These are phyloP conservation scores for Trichoderma brevicompactum DNA, from an alignment of 2,329 filamentous ascomycete species.

Conservation along the genomic window DNA sequence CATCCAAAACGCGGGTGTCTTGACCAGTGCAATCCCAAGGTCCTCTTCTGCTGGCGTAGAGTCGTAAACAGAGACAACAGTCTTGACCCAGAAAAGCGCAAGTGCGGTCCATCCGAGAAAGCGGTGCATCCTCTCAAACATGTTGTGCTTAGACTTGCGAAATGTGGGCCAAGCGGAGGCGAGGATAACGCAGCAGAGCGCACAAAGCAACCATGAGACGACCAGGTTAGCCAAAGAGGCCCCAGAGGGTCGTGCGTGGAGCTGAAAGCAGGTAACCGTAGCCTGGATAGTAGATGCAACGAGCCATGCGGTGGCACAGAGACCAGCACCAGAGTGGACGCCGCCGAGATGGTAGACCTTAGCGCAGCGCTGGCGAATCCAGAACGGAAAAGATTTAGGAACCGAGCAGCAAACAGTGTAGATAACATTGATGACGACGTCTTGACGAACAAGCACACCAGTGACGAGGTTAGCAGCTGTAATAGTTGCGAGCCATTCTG, in stretches of 20 bases:
- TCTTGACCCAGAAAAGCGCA: slow-evolving; percentile 66
- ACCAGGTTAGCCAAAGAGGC: slow-evolving; percentile 49
- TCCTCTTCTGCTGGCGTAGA: slow-evolving; percentile 42
- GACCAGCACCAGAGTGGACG: slow-evolving; percentile 55
- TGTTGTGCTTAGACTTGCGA: slow-evolving; percentile 66
- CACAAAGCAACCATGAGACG: slow-evolving; percentile 61
- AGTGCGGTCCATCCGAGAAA: slow-evolving; percentile 74
- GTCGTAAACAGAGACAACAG: slow-evolving; percentile 58
- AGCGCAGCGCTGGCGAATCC: slow-evolving; percentile 52
- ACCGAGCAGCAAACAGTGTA: slow-evolving; percentile 53
- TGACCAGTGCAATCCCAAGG: slow-evolving; percentile 45
- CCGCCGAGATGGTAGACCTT: slow-evolving; percentile 59
- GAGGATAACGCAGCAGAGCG: slow-evolving; percentile 63
- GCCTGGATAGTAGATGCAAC: slow-evolving; percentile 48
- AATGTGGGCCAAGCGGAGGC: slow-evolving; percentile 66
- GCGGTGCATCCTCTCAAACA: slow-evolving; percentile 72
- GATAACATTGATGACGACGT: slow-evolving; percentile 56
- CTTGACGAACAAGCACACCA: slow-evolving; percentile 58
- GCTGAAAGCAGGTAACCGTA: slow-evolving; percentile 42
- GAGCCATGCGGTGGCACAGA: slow-evolving; percentile 56
- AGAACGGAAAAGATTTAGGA: slow-evolving; percentile 52
- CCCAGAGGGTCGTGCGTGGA: slow-evolving; percentile 33
- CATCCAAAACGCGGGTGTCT: slow-evolving; percentile 65
- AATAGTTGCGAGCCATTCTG: slow-evolving; percentile 48
- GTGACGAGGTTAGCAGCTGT: slow-evolving; percentile 55